Evolutionary conservation across 1,284 basidiomycete species (phyloP), one percentile per base, ranked within the genome.

Genomic region (Microbotryum lychnidis-dioicae): DNA sequence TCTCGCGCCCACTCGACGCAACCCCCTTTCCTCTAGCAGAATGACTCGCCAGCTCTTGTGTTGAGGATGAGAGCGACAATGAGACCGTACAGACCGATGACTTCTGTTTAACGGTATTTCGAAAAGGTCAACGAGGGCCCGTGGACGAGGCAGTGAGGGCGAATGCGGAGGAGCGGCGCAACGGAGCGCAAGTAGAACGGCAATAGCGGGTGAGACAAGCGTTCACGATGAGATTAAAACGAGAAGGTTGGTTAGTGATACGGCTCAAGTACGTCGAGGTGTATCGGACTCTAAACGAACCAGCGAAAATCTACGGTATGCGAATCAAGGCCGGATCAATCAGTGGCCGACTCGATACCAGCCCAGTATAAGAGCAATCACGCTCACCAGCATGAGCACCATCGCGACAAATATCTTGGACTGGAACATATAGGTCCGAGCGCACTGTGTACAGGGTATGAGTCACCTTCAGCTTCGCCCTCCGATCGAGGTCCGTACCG

Each of bases 41-140:
- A 46, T 3, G 62, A 63, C 44, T 65, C 66, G 51, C 61, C 54
- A 10, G 63, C 65, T 21, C 59, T 48, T 2, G 76, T 76, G 79
- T 91, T 89, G 84, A 92, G 86, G 77, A 92, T 90, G 46, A 92
- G 83, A 25, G 89, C 89, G 65, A 92, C 89, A 72, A 92, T 92
- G 63, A 92, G 82, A 56, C 70, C 86, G 73, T 90, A 89, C 57
- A 93, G 77, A 61, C 90, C 90, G 73, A 97, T 78, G 44, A 97
- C 92, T 77, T 97, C 93, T 58, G 89, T 90, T 42, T 42, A 6
- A 16, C 16, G 37, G 37, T 75, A 96, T 93, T 76, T 94, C 94
- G 74, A 93, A 84, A 23, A 4, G 48, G 14, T 18, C 14, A 57
- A 73, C 72, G 21, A 74, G 62, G 33, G 73, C 71, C 59, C 55